Evolutionary conservation across 192 early-diverging fungal species (phyloP).

Genomic region (Backusella luteola): DNA sequence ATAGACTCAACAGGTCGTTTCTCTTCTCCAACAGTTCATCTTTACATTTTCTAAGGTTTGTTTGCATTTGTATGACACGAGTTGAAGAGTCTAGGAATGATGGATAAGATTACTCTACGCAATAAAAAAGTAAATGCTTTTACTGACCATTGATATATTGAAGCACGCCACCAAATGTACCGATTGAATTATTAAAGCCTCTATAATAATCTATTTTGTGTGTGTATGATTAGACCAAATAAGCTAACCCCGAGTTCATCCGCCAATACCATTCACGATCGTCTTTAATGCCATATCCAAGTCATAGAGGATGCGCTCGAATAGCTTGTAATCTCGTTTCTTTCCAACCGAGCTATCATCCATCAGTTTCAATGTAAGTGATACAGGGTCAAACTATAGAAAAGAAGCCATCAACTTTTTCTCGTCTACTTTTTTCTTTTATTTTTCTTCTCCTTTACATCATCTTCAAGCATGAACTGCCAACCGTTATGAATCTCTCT

Average conservation of each 20-base stretch:
- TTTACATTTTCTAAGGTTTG: slow-evolving; percentile 61
- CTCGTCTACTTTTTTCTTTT: not conserved
- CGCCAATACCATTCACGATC: slow-evolving; percentile 59
- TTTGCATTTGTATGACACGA: slow-evolving; percentile 62
- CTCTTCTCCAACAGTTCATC: slow-evolving; percentile 61
- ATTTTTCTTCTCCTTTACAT: slow-evolving; percentile 36
- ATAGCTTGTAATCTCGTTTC: slow-evolving; percentile 65
- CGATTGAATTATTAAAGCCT: slow-evolving; percentile 80
- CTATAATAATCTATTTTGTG: slow-evolving; percentile 64
- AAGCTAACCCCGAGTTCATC: not conserved
- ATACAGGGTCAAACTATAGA: slow-evolving; percentile 67
- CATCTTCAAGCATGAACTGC: slow-evolving; percentile 54
- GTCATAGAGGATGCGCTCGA: slow-evolving; percentile 51
- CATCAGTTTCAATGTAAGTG: slow-evolving; percentile 69
- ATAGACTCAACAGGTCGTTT: slow-evolving; percentile 66
- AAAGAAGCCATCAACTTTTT: not conserved
- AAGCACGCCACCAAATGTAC: slow-evolving; percentile 76
- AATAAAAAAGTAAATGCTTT: too few species aligned
- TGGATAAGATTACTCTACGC: too few species aligned
- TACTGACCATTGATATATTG: slow-evolving; percentile 60
- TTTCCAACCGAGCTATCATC: slow-evolving; percentile 67
- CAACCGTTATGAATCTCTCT: slow-evolving; percentile 46
- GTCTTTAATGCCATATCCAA: slow-evolving; percentile 67
- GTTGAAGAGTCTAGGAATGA: slow-evolving; percentile 48
- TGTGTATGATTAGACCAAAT: not conserved